Evolutionary conservation across 2,329 filamentous ascomycete species (phyloP).

Genomic region (Calonectria hongkongensis): DNA sequence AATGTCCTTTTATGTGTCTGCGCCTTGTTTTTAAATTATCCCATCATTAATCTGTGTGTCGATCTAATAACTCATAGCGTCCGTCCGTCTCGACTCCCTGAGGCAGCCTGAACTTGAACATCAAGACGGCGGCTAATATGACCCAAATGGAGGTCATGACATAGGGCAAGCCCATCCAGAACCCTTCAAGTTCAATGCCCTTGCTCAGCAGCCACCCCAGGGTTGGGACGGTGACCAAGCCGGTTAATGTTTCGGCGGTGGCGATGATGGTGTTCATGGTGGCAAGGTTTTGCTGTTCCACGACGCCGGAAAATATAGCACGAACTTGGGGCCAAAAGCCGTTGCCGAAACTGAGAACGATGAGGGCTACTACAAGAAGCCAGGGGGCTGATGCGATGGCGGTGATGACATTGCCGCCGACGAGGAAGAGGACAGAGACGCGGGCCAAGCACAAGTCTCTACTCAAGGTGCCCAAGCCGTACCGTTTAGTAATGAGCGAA

Average conservation of each 20-base stretch:
- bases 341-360: constrained; percentile 66
- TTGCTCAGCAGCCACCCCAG: constrained; percentile 67
- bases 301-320: constrained; percentile 70
- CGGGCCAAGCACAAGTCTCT: constrained; percentile 65
- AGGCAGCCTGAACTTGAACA: constrained; percentile 57
- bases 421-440: constrained; percentile 56
- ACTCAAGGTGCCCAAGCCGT: constrained; percentile 55
- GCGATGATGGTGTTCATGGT: constrained; percentile 72
- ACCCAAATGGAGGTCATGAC: constrained; percentile 59
- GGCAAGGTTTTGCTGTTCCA: constrained; percentile 72
- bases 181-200: constrained; percentile 67
- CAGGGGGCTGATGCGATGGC: constrained; percentile 59
- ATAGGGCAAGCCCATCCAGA: constrained; percentile 71
- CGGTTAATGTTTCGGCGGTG: constrained; percentile 68
- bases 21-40: background rate
- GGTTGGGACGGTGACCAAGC: constrained; percentile 66
- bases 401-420: constrained; percentile 61
- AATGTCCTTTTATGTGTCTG: background rate
- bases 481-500: constrained; percentile 55
- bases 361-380: constrained; percentile 63
- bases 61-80: constrained; percentile 1
- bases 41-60: constrained; percentile 7
- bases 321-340: constrained; percentile 67
- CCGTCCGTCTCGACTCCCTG: background rate
- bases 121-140: constrained; percentile 51